Conservation (phyloP, 768 basidiomycete species). For the Mycena chlorophos region DNA sequence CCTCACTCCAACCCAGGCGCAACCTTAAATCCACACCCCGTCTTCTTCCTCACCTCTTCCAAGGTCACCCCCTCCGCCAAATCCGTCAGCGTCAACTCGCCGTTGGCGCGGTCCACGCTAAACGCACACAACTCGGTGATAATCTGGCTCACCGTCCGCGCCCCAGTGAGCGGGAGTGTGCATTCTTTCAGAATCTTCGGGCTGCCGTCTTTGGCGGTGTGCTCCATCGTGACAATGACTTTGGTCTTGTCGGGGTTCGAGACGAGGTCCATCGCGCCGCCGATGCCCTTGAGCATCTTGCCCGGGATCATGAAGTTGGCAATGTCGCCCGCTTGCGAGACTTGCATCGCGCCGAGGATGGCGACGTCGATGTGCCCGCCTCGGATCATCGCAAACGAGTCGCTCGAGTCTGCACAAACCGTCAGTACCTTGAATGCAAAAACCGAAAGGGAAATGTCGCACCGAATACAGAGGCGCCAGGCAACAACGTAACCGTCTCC, state of each 20-base stretch:
- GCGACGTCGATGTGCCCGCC: slow-evolving; percentile 94
- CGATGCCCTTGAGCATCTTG: slow-evolving; percentile 90
- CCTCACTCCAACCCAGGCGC: not conserved
- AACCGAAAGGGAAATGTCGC: slow-evolving; percentile 23
- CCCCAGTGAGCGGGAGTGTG: slow-evolving; percentile 84
- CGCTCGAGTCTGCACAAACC: slow-evolving; percentile 66
- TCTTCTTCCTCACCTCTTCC: slow-evolving; percentile 85
- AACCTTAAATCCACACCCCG: slow-evolving; percentile 81
- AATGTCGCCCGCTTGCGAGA: slow-evolving; percentile 88
- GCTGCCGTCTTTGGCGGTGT: slow-evolving; percentile 85
- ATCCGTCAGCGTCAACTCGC: slow-evolving; percentile 75
- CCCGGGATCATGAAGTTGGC: slow-evolving; percentile 99
- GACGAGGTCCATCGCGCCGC: slow-evolving; percentile 95
- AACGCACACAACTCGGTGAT: slow-evolving; percentile 94
- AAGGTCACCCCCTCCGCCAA: slow-evolving; percentile 81
- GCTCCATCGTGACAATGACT: slow-evolving; percentile 88
- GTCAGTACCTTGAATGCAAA: slow-evolving; percentile 3
- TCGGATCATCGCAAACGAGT: slow-evolving; percentile 97
- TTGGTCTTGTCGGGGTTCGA: slow-evolving; percentile 96
- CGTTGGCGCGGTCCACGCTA: slow-evolving; percentile 75
- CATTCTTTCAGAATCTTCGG: slow-evolving; percentile 87
- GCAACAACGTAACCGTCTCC: slow-evolving; percentile 89
- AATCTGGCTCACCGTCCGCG: slow-evolving; percentile 83
- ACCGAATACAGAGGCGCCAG: slow-evolving; percentile 92
- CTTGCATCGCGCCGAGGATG: slow-evolving; percentile 95